Base-by-base conservation (phyloP, 1,139 yeast species). In the Hyphopichia khmerensis region DNA sequence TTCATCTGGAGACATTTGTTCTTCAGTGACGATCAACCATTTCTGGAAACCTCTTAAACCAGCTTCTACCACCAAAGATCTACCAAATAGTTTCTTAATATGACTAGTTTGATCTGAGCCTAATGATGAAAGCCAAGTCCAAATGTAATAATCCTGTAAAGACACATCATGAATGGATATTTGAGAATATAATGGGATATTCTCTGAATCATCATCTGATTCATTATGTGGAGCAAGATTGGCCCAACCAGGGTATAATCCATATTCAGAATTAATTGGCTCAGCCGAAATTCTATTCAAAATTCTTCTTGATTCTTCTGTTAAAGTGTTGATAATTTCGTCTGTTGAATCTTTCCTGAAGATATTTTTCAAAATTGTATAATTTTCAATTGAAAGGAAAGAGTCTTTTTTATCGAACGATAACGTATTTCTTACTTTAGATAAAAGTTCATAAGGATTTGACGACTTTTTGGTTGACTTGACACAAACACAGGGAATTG, bases 111-210 rank as follows among this genome's bases (percentile, higher is more conserved):
- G 88, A 55, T 89, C 96, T 35, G 82, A 77, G 0, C 88, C 88
- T 23, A 88, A 62, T 2, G 90, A 78, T 3, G 90, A 82, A 52
- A 88, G 69, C 96, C 96, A 89, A 0, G 96, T 80, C 96, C 96
- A 89, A 24, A 88, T 87, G 55, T 84, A 88, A 57, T 86, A 89
- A 57, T 89, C 96, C 61, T 87, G 95, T 27, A 89, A 79, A 2
- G 88, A 76, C 1, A 87, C 84, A 47, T 87, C 78, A 15, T 79
- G 67, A 14, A 85, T 76, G 2, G 73, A 64, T 2, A 88, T 82
- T 26, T 82, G 77, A 3, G 74, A 63, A 44, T 56, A 66, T 19
- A 65, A 53, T 2, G 77, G 75, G 16, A 70, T 67, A 43, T 69
- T 57, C 8, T 17, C 23, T 14, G 14, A 13, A 26, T 55, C 59